Evolutionary conservation across 2,329 filamentous ascomycete species (phyloP).

Genomic region (Chaetomiaceae sp.): DNA sequence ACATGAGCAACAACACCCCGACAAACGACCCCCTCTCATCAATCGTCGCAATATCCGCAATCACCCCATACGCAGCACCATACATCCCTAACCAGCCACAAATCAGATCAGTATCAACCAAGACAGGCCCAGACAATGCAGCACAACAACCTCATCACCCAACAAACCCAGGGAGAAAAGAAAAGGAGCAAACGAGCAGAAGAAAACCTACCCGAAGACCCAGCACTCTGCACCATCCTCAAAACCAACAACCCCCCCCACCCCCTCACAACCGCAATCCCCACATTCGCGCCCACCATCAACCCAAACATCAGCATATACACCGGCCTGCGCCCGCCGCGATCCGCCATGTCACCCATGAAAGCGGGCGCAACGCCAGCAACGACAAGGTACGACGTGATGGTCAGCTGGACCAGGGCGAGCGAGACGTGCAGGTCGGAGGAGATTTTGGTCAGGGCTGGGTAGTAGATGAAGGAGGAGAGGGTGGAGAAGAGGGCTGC

Average conservation of each 20-base stretch:
- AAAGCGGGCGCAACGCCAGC: conserved; percentile 32
- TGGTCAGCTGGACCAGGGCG: conserved; percentile 43
- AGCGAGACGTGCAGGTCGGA: conserved; percentile 36
- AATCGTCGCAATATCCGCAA: conserved; percentile 58
- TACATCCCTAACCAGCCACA: conserved; percentile 15
- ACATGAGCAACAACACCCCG: conserved; percentile 42
- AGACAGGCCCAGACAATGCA: too few relatives aligned
- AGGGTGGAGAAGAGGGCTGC: conserved; percentile 19
- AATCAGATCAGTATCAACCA: not conserved
- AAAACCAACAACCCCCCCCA: conserved; percentile 45
- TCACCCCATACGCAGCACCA: conserved; percentile 39
- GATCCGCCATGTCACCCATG: conserved; percentile 15
- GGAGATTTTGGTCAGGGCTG: conserved; percentile 38
- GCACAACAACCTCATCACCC: too few relatives aligned
- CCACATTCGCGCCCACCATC: conserved; percentile 43
- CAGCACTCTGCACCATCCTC: conserved; percentile 42
- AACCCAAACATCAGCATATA: conserved; percentile 45
- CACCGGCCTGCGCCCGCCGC: conserved; percentile 37
- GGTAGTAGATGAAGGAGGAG: conserved; percentile 33
- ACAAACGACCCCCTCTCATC: conserved; percentile 57
- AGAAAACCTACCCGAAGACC: conserved; percentile 3
- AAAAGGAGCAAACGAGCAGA: not conserved
- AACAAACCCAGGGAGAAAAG: not conserved
- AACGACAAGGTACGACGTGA: conserved; percentile 44
- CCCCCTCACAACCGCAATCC: conserved; percentile 40